Evolutionary conservation across 2,329 filamentous ascomycete species (phyloP).

Genomic region (Fusarium nygamai): DNA sequence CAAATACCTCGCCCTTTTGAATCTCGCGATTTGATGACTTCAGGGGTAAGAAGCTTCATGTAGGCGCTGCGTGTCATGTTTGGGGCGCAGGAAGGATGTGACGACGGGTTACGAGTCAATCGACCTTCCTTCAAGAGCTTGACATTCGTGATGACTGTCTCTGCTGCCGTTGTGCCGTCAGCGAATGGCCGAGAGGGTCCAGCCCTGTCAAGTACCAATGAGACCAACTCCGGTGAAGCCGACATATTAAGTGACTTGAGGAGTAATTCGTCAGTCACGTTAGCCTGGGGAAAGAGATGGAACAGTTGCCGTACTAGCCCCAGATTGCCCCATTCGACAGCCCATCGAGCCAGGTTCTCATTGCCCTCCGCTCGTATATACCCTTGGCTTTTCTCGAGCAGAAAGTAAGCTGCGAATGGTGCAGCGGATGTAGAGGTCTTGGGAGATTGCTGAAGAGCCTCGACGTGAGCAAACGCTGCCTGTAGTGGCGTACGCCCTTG

Average conservation of each 20-base stretch:
- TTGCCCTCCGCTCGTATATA: neutral
- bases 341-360: slow-evolving; percentile 25
- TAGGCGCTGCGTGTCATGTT: slow-evolving; percentile 23
- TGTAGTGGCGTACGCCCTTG: slow-evolving; percentile 46
- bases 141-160: slow-evolving; percentile 45
- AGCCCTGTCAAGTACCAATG: slow-evolving; percentile 37
- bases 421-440: neutral
- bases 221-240: slow-evolving; percentile 36
- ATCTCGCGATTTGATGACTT: slow-evolving; percentile 37
- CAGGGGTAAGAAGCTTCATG: slow-evolving; percentile 37
- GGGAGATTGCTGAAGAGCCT: neutral
- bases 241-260: slow-evolving; percentile 43
- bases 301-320: slow-evolving; percentile 34
- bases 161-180: slow-evolving; percentile 39
- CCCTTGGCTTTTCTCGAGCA: slow-evolving; percentile 26
- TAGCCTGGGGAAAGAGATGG: slow-evolving; percentile 13
- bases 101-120: slow-evolving; percentile 2
- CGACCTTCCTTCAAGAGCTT: neutral
- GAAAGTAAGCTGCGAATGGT: slow-evolving; percentile 20
- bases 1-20: slow-evolving; percentile 33
- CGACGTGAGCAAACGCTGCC: slow-evolving; percentile 43
- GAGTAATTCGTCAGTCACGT: slow-evolving; percentile 23
- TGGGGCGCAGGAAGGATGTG: slow-evolving; percentile 40
- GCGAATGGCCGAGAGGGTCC: slow-evolving; percentile 17
- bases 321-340: slow-evolving; percentile 44